Percentiles rank a stretch among this genome's conserved stretches.
phyloP scores from a whole-genome alignment of 371 early-diverging fungal species.

The Caulochytrium protostelioides region DNA sequence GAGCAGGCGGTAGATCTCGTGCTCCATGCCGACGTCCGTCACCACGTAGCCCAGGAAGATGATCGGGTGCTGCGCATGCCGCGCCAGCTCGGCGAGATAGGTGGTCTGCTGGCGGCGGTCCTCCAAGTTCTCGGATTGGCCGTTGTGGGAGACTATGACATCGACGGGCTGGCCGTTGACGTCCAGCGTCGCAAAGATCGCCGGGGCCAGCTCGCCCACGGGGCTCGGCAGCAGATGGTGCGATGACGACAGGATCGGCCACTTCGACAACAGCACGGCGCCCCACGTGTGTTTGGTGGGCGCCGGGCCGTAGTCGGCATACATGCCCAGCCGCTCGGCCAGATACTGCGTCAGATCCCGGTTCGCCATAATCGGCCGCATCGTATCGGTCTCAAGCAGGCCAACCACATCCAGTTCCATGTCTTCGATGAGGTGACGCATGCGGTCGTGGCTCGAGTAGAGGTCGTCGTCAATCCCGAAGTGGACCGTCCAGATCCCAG shows the following conservation, averaged over 20 bases:
- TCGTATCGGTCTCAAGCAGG: slow-evolving; percentile 54
- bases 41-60: slow-evolving; percentile 67
- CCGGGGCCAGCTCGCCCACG: slow-evolving; percentile 60
- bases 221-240: slow-evolving; percentile 62
- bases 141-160: slow-evolving; percentile 63
- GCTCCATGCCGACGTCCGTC: slow-evolving; percentile 38
- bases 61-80: slow-evolving; percentile 40
- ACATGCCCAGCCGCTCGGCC: slow-evolving; percentile 49
- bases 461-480: slow-evolving; percentile 64
- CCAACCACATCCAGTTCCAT: slow-evolving; percentile 58
- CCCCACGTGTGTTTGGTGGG: slow-evolving; percentile 75
- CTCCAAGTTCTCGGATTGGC: slow-evolving; percentile 53
- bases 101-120: slow-evolving; percentile 59
- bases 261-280: slow-evolving; percentile 59
- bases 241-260: slow-evolving; percentile 45
- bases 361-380: slow-evolving; percentile 65
- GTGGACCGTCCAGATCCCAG: slow-evolving; percentile 69
- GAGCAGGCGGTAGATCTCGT: slow-evolving; percentile 34
- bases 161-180: slow-evolving; percentile 56
- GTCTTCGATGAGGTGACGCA: slow-evolving; percentile 51
- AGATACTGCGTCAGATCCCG: slow-evolving; percentile 63
- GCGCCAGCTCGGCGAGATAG: slow-evolving; percentile 49
- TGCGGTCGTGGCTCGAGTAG: slow-evolving; percentile 52
- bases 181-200: slow-evolving; percentile 63
- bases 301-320: slow-evolving; percentile 60